Evolutionary conservation across 2,329 filamentous ascomycete genomes (phyloP).

Genomic region (Diaporthe batatas): DNA sequence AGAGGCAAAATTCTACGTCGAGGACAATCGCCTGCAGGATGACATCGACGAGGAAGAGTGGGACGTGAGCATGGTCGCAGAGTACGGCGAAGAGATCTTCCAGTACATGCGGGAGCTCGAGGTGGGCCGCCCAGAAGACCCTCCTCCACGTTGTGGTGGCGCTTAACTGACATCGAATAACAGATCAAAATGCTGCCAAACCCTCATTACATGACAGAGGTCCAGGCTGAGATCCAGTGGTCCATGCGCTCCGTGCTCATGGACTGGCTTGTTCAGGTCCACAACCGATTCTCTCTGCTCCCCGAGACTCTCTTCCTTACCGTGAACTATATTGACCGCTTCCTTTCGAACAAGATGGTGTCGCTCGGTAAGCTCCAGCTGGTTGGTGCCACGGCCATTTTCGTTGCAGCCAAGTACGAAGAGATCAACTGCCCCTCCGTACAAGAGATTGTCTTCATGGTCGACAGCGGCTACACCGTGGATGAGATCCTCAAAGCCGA

Average conservation of each 20-base stretch:
- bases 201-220: slow-evolving; percentile 90
- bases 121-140: slow-evolving; percentile 62
- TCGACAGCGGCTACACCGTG: slow-evolving; percentile 87
- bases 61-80: slow-evolving; percentile 97
- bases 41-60: slow-evolving; percentile 90
- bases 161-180: slow-evolving; percentile 45
- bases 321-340: slow-evolving; percentile 97
- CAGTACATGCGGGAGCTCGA: slow-evolving; percentile 91
- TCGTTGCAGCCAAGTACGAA: slow-evolving; percentile 97
- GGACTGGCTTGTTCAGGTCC: slow-evolving; percentile 98
- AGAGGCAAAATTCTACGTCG: slow-evolving; percentile 73
- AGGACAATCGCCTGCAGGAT: slow-evolving; percentile 74
- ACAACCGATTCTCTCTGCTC: slow-evolving; percentile 88
- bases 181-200: slow-evolving; percentile 74
- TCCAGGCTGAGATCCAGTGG: slow-evolving; percentile 98
- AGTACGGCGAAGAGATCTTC: slow-evolving; percentile 97
- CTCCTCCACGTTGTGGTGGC: too few relatives aligned
- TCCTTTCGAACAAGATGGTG: slow-evolving; percentile 93
- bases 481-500: slow-evolving; percentile 98
- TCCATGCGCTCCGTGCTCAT: slow-evolving; percentile 97
- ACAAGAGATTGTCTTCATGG: slow-evolving; percentile 97
- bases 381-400: slow-evolving; percentile 94
- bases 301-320: slow-evolving; percentile 95
- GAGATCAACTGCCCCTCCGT: slow-evolving; percentile 98
- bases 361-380: slow-evolving; percentile 95